These are phyloP conservation scores for Endocarpon pusillum DNA, from an alignment of 495 filamentous ascomycete genomes.

Conservation along the genomic window DNA sequence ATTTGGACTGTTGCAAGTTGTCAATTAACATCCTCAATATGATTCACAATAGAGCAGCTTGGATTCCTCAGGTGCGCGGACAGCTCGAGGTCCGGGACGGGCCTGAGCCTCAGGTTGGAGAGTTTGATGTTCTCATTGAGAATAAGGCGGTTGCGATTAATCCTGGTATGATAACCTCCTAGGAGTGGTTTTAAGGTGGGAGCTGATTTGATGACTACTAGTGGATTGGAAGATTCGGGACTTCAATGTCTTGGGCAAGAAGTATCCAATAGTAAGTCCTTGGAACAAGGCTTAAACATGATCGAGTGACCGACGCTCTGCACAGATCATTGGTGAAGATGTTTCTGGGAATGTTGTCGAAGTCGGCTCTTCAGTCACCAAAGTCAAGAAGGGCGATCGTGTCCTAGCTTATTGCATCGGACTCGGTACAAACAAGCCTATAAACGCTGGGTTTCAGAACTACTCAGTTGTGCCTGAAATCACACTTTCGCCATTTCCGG, in stretches of 20 bases:
- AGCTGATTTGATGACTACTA: no score
- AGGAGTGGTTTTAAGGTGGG: no score
- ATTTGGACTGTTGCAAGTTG: no score
- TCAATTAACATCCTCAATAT: no score
- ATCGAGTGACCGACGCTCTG: background rate
- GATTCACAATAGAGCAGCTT: no score
- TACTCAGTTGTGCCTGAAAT: slow-evolving; percentile 23
- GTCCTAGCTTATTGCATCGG: slow-evolving; percentile 10
- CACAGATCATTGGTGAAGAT: slow-evolving; percentile 18
- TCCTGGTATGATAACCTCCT: no score
- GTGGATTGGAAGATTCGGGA: slow-evolving; percentile 30
- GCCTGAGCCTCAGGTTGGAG: no score
- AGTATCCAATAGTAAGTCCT: background rate
- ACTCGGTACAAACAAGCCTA: slow-evolving; percentile 6
- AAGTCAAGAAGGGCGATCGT: slow-evolving; percentile 25
- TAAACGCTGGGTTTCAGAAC: slow-evolving; percentile 27
- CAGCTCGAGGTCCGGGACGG: no score
- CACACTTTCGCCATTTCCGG: slow-evolving; percentile 28
- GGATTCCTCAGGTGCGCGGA: no score
- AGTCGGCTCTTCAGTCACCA: slow-evolving; percentile 25
- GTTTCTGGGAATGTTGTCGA: slow-evolving; percentile 33
- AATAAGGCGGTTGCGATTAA: slow-evolving; percentile 29
- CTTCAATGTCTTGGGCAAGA: background rate
- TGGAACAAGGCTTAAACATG: background rate
- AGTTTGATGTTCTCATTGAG: slow-evolving; percentile 23